Percentiles rank a stretch among this genome's conserved stretches.
Conservation (phyloP, 2,329 filamentous ascomycete species). For the Boeremia lycopersici region DNA sequence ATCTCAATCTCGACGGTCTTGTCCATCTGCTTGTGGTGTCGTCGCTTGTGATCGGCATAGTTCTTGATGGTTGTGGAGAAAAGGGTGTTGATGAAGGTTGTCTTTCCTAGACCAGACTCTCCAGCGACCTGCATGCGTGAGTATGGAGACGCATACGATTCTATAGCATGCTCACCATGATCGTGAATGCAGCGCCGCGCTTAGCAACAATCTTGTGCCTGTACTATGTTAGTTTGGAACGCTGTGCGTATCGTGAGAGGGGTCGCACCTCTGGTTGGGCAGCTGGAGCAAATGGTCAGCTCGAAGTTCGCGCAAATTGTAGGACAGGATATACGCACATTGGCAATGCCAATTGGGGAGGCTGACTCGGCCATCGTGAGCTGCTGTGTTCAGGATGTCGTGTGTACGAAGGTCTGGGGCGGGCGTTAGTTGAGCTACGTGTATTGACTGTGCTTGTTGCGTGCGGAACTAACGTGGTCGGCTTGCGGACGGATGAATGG, state of each 20-base stretch:
- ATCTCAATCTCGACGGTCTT: conserved; percentile 99
- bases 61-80: conserved; percentile 99
- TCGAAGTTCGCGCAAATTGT: conserved; percentile 4
- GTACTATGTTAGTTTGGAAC: conserved; percentile 42
- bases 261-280: conserved; percentile 69
- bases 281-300: conserved; percentile 57
- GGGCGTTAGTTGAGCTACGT: conserved; percentile 24
- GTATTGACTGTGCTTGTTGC: neutral
- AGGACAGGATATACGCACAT: conserved; percentile 58
- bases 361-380: conserved; percentile 66
- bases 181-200: conserved; percentile 97
- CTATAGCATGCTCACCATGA: conserved; percentile 74
- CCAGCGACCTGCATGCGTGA: conserved; percentile 76
- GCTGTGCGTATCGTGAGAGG: conserved; percentile 20
- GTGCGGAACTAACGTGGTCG: conserved; percentile 11
- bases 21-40: conserved; percentile 98
- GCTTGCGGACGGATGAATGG: neutral
- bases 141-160: neutral
- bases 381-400: conserved; percentile 27
- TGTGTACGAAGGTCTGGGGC: conserved; percentile 27
- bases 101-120: conserved; percentile 98
- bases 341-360: conserved; percentile 75
- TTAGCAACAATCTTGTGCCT: conserved; percentile 76
- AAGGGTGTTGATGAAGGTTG: conserved; percentile 99
- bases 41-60: conserved; percentile 99